A percentile compares a stretch with the other conserved stretches of the same genome.
Evolutionary conservation across 768 basidiomycete species (phyloP).

Genomic region (Leccinum truebloodii): DNA sequence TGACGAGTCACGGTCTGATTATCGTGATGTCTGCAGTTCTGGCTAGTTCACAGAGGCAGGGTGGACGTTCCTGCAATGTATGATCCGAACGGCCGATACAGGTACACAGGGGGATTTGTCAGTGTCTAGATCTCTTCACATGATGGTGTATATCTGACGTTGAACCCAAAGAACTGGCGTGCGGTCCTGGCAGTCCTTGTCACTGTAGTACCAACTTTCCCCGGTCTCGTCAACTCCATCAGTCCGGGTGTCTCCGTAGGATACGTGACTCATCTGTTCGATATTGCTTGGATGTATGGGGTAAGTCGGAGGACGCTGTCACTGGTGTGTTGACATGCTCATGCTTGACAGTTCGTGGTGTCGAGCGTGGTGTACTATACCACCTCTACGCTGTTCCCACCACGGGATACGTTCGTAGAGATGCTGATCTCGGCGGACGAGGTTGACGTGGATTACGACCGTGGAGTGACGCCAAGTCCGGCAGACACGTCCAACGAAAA

Average conservation of each 20-base stretch:
- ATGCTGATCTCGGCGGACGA: constrained; percentile 32
- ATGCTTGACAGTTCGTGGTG: constrained; percentile 25
- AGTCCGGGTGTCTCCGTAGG: constrained; percentile 65
- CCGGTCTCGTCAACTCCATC: constrained; percentile 78
- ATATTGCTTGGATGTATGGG: constrained; percentile 78
- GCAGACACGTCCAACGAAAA: not conserved
- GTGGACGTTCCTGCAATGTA: constrained; percentile 88
- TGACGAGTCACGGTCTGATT: constrained; percentile 1
- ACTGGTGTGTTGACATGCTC: not conserved
- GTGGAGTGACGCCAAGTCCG: not conserved
- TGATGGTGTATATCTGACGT: constrained; percentile 1
- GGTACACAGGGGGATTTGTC: constrained; percentile 75
- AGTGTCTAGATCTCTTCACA: constrained; percentile 7
- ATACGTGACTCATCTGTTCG: constrained; percentile 56
- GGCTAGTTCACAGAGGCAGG: constrained; percentile 69
- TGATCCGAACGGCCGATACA: constrained; percentile 72
- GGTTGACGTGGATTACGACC: not conserved
- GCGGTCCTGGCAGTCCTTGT: constrained; percentile 68
- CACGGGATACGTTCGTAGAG: constrained; percentile 30
- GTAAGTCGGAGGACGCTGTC: constrained; percentile 41
- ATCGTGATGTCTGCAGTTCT: constrained; percentile 55
- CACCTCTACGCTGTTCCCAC: constrained; percentile 33
- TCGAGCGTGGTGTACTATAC: constrained; percentile 32
- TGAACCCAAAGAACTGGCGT: constrained; percentile 68
- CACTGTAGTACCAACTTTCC: constrained; percentile 70